A percentile compares a stretch with the other conserved stretches of the same genome.
Evolutionary conservation across 2,329 filamentous ascomycete genomes (phyloP).

Genomic region (Fusarium mundagurra): DNA sequence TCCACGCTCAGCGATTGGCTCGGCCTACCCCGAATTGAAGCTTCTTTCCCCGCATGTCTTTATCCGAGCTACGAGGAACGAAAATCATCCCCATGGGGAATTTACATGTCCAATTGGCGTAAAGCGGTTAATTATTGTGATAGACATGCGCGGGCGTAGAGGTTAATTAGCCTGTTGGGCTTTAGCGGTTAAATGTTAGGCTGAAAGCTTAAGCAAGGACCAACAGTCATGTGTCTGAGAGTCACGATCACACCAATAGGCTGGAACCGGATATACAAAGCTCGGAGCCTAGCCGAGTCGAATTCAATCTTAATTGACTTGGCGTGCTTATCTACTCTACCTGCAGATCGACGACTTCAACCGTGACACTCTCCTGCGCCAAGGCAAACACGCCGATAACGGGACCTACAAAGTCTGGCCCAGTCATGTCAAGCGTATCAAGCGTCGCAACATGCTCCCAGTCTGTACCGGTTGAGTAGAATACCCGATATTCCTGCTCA

Average conservation of each 20-base stretch:
- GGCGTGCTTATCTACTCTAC: constrained; percentile 1
- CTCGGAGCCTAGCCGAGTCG: neutral
- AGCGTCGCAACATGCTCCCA: constrained; percentile 3
- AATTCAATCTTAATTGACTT: neutral
- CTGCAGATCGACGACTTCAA: neutral
- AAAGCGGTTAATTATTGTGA: neutral
- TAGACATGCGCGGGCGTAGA: neutral
- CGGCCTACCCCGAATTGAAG: neutral
- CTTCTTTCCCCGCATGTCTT: constrained; percentile 12
- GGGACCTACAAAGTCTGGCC: constrained; percentile 15
- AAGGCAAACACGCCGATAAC: constrained; percentile 14
- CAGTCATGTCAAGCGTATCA: constrained; percentile 12
- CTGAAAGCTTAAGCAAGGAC: constrained; percentile 11
- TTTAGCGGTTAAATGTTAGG: neutral
- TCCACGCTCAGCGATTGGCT: neutral
- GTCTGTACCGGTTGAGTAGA: neutral
- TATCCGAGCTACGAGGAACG: constrained; percentile 11
- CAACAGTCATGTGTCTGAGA: constrained; percentile 1
- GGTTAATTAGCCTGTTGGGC: neutral
- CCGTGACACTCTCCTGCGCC: neutral
- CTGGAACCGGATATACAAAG: neutral
- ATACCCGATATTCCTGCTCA: neutral
- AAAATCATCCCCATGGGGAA: constrained; percentile 17
- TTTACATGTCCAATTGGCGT: neutral
- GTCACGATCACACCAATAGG: neutral